Conservation (phyloP, 306 rosid genomes). For the Quercus gilva region DNA sequence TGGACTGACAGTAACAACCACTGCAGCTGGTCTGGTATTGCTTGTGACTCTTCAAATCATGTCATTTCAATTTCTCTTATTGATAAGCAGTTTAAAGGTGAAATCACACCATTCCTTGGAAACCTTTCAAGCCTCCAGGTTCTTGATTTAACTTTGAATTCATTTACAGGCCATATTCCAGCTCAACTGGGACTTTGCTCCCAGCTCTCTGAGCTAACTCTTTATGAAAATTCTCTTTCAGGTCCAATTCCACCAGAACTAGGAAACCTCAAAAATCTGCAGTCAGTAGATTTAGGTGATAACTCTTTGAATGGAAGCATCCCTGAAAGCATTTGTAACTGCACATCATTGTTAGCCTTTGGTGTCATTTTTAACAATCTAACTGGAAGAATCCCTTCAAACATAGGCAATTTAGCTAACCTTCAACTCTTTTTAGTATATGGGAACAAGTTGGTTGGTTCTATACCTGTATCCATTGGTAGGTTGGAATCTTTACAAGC, state of each 20-base stretch:
- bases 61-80: constrained; percentile 55
- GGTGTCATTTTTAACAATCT: constrained; percentile 50
- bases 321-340: constrained; percentile 66
- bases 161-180: constrained; percentile 68
- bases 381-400: constrained; percentile 61
- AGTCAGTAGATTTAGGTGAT: constrained; percentile 44
- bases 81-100: constrained; percentile 55
- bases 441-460: constrained; percentile 53
- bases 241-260: constrained; percentile 66
- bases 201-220: constrained; percentile 49
- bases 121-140: constrained; percentile 76
- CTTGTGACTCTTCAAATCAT: constrained; percentile 50
- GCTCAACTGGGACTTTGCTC: constrained; percentile 55
- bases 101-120: constrained; percentile 71
- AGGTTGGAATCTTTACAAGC: constrained; percentile 41
- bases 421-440: constrained; percentile 34
- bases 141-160: constrained; percentile 67
- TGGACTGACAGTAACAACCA: constrained; percentile 51
- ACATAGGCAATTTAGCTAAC: constrained; percentile 51
- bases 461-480: constrained; percentile 68
- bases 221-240: constrained; percentile 51
- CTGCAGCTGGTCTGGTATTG: constrained; percentile 80
- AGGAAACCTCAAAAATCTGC: constrained; percentile 46
- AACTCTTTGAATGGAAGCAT: constrained; percentile 63
- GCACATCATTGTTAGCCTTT: constrained; percentile 54